Percentiles rank a stretch among this genome's conserved stretches.
Evolutionary conservation across 176 grass and related monocot species (phyloP).

Genomic region (bread wheat (Triticum aestivum)): DNA sequence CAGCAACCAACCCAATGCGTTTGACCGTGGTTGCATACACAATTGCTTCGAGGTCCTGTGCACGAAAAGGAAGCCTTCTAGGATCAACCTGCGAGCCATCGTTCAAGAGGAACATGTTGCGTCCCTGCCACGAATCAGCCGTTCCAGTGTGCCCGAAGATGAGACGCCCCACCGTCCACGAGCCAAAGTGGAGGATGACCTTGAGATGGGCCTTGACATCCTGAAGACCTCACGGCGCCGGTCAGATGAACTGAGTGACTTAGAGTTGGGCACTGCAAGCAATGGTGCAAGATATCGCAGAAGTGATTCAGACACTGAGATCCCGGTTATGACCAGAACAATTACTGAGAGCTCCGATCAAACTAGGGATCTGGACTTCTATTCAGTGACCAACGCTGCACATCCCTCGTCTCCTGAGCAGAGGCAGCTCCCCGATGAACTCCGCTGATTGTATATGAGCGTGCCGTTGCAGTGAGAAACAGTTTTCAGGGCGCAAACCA

Average conservation of each 20-base stretch:
- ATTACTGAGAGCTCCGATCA: background rate
- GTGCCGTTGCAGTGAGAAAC: background rate
- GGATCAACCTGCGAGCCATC: slow-evolving; percentile 52
- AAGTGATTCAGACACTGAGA: slow-evolving; percentile 36
- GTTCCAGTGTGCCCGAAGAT: slow-evolving; percentile 24
- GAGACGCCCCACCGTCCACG: slow-evolving; percentile 40
- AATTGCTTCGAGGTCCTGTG: slow-evolving; percentile 61
- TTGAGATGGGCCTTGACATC: slow-evolving; percentile 61
- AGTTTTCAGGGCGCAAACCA: background rate
- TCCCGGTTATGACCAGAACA: slow-evolving; percentile 25
- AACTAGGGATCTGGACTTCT: background rate
- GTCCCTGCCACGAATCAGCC: slow-evolving; percentile 17
- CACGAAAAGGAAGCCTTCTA: slow-evolving; percentile 61
- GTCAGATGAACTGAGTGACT: slow-evolving; percentile 34
- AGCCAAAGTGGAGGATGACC: slow-evolving; percentile 71
- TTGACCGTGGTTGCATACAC: slow-evolving; percentile 40
- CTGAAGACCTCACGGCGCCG: slow-evolving; percentile 43
- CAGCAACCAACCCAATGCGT: slow-evolving; percentile 41
- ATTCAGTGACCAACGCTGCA: slow-evolving; percentile 25
- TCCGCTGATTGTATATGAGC: background rate
- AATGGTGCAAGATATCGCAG: slow-evolving; percentile 30
- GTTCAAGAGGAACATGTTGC: slow-evolving; percentile 53
- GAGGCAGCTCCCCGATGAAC: background rate
- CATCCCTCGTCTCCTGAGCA: slow-evolving; percentile 24
- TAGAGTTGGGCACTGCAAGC: slow-evolving; percentile 38